Base-by-base conservation (phyloP, 257 asterid genomes). In the Scutellaria galericulata region DNA sequence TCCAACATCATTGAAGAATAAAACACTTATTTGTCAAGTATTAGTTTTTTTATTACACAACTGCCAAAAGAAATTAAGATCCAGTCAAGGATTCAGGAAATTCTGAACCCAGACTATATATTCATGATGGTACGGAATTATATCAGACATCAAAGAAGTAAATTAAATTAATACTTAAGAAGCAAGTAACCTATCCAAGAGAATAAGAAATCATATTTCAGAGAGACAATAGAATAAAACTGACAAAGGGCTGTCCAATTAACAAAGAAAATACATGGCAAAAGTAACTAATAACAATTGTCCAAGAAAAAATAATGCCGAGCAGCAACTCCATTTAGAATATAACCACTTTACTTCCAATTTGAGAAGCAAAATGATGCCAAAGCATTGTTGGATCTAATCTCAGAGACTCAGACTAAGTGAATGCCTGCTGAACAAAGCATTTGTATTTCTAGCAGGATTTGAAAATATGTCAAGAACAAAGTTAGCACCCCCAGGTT, bases 371-470 rank as follows among this genome's bases (percentile, higher is more conserved):
- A 69, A 31, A 69, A 18, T 27, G 39, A 53, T 22, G 35, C 67
- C 46, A 66, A 18, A 65, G 53, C 56, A 65, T 7, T 59, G 44
- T 41, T 66, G 52, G 72, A 53, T 68, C 50, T 44, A 58, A 71
- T 15, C 37, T 41, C 59, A 51, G 58, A 55, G 63, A 12, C 37
- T 41, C 59, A 51, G 58, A 62, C 62, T 6, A 24, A 51, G 27
- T 24, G 8, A 18, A 55, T 55, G 66, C 68, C 59, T 74, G 56
- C 27, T 35, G 65, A 57, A 74, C 80, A 65, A 31, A 50, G 68
- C 75, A 77, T 37, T 70, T 53, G 14, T 69, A 51, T 68, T 53
- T 69, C 62, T 48, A 73, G 66, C 58, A 45, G 55, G 42, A 37
- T 31, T 62, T 67, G 76, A 46, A 75, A 76, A 82, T 14, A 20